Evolutionary conservation across 108 stramenopile species (phyloP), one percentile per base, ranked within the genome.

Genomic region (Fragilariopsis cylindrus): DNA sequence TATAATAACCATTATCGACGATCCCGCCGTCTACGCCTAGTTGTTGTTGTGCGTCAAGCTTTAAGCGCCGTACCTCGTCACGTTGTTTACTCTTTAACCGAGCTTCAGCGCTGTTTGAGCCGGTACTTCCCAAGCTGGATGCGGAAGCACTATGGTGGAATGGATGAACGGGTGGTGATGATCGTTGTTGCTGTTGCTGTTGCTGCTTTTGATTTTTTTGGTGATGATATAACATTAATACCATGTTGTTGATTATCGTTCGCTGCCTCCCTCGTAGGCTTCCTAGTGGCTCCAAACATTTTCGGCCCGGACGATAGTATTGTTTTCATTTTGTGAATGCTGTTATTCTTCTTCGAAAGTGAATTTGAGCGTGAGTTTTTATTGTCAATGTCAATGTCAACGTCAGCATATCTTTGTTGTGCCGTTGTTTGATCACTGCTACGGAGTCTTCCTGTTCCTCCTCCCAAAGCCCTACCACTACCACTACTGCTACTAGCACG

Each of bases 21-120:
- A 46, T n/a, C 0, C 11, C 41, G 12, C 57, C 57, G 62, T 63
- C 62, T 63, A 11, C 62, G 8, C 42, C 60, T 6, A 7, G 30
- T n/a, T 69, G 58, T 57, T 58, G 19, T 30, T 81, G 84, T 40
- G 75, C 66, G 46, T 84, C 81, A 47, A 73, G 18, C 47, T 87
- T 87, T 13, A 65, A 45, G 52, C 78, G 56, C 21, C 84, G 48
- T 12, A 66, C 84, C 52, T 74, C 68, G 4, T 74, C 45, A 11
- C 76, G 74, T 58, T 79, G 76, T 63, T 63, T 63, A 45, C 62
- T 63, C 46, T 45, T 63, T 13, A 6, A 45, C 40, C 39, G 19
- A 9, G 43, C 62, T 21, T 63, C 43, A 4, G n/a, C 11, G 4
- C 15, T 63, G 62, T 63, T 63, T 11, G 58, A 60, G 41, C 58